These are phyloP conservation scores for Delphinella strobiligena DNA, from an alignment of 2,329 filamentous ascomycete species.

Conservation along the genomic window DNA sequence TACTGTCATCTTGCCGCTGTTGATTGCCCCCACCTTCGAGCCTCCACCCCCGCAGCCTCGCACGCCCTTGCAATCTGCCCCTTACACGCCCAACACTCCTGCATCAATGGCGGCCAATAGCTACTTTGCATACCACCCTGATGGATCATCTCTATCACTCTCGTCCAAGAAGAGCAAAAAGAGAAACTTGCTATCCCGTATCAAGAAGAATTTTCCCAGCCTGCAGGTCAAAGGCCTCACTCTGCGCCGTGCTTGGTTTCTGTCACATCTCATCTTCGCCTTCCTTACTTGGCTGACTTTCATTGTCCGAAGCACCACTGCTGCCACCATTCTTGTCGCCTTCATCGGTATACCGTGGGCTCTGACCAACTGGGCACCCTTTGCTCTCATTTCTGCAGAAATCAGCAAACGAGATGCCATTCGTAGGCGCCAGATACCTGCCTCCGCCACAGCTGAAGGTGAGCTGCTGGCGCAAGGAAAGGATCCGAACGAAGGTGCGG, in stretches of 20 bases:
- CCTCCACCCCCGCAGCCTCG: conserved; percentile 25
- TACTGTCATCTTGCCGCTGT: conserved; percentile 73
- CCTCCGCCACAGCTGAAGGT: conserved; percentile 22
- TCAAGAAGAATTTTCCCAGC: conserved; percentile 6
- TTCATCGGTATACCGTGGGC: conserved; percentile 87
- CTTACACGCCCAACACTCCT: conserved; percentile 19
- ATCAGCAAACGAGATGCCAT: conserved; percentile 71
- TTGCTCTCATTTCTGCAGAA: conserved; percentile 87
- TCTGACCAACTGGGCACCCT: conserved; percentile 85
- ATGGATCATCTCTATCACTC: neutral
- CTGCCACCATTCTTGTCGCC: conserved; percentile 65
- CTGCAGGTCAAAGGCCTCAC: conserved; percentile 74
- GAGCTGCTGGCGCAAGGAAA: conserved; percentile 30
- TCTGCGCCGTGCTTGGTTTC: conserved; percentile 75
- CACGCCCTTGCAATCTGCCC: conserved; percentile 27
- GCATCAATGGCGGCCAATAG: conserved; percentile 12
- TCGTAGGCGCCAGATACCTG: conserved; percentile 36
- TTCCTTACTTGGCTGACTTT: conserved; percentile 73
- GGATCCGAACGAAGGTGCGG: conserved; percentile 45
- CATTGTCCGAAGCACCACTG: conserved; percentile 57
- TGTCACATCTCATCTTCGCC: conserved; percentile 75
- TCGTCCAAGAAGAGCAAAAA: conserved; percentile 9
- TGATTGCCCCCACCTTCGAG: conserved; percentile 70
- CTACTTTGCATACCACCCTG: conserved; percentile 16
- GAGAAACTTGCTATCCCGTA: conserved; percentile 4